These are phyloP conservation scores for Davidsoniella australis DNA, from an alignment of 2,329 filamentous ascomycete genomes.

Conservation along the genomic window DNA sequence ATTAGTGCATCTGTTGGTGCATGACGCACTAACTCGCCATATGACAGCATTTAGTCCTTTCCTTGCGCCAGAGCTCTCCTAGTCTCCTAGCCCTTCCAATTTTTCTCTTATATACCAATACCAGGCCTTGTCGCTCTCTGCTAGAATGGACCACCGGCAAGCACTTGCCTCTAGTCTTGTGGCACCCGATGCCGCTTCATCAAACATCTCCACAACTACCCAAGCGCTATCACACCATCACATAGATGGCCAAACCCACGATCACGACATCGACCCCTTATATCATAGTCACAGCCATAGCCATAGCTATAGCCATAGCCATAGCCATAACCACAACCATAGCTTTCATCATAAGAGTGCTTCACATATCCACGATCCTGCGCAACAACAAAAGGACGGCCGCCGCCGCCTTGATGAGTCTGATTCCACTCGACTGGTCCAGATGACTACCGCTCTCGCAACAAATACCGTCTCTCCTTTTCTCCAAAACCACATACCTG, in stretches of 20 bases:
- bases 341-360: not conserved
- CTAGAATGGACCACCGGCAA: constrained; percentile 3
- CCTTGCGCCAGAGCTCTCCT: constrained; percentile 10
- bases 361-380: not conserved
- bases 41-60: constrained; percentile 12
- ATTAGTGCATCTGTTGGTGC: not conserved
- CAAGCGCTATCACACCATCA: constrained; percentile 4
- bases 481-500: constrained; percentile 76
- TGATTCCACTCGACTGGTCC: constrained; percentile 27
- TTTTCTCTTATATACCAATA: not conserved
- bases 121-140: not conserved
- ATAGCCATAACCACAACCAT: not conserved
- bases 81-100: not conserved
- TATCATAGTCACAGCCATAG: not conserved
- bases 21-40: constrained; percentile 6
- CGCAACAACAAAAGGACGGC: constrained; percentile 3
- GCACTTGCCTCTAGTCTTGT: not conserved
- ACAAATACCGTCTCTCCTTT: constrained; percentile 73
- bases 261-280: not conserved
- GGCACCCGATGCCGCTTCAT: not conserved
- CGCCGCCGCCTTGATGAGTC: constrained; percentile 8
- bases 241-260: not conserved
- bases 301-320: not conserved
- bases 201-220: not conserved
- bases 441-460: constrained; percentile 49